Evolutionary conservation across 768 basidiomycete species (phyloP).

Genomic region (Hemileccinum impolitum): DNA sequence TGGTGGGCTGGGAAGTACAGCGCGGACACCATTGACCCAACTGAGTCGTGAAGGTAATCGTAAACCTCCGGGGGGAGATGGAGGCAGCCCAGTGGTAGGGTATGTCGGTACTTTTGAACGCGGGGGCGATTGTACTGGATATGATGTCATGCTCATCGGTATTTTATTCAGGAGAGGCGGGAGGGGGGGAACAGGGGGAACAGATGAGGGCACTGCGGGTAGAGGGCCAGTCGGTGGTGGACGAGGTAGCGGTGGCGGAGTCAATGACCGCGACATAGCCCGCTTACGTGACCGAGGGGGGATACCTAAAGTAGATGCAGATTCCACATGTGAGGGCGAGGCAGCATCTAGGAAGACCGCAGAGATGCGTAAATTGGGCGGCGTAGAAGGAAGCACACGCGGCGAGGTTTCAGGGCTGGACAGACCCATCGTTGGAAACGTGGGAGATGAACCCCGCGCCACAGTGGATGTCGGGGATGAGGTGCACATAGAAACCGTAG

Average conservation of each 20-base stretch:
- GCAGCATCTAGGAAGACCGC: constrained; percentile 2
- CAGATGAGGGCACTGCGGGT: constrained; percentile 24
- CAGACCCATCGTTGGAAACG: not conserved
- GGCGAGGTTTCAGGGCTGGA: constrained; percentile 1
- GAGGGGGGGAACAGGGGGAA: constrained; percentile 27
- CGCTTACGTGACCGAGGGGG: constrained; percentile 23
- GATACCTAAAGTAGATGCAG: not conserved
- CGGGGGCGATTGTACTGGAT: constrained; percentile 7
- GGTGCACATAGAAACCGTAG: not conserved
- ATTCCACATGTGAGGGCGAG: constrained; percentile 22
- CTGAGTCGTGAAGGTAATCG: constrained; percentile 31
- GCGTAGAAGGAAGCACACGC: not conserved
- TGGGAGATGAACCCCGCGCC: not conserved
- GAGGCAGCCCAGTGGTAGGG: constrained; percentile 15
- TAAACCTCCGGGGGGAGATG: constrained; percentile 29
- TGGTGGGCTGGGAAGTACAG: constrained; percentile 29
- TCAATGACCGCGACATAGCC: constrained; percentile 23
- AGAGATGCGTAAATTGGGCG: constrained; percentile 5
- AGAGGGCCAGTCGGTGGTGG: constrained; percentile 30
- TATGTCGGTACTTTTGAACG: constrained; percentile 2
- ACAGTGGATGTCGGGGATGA: constrained; percentile 16
- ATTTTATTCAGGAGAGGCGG: constrained; percentile 21
- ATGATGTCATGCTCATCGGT: constrained; percentile 7
- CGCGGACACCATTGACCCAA: constrained; percentile 25
- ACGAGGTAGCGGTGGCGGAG: constrained; percentile 23